Evolutionary conservation across 331 rosid species (phyloP).

Genomic region (Erythrophleum ivorense): DNA sequence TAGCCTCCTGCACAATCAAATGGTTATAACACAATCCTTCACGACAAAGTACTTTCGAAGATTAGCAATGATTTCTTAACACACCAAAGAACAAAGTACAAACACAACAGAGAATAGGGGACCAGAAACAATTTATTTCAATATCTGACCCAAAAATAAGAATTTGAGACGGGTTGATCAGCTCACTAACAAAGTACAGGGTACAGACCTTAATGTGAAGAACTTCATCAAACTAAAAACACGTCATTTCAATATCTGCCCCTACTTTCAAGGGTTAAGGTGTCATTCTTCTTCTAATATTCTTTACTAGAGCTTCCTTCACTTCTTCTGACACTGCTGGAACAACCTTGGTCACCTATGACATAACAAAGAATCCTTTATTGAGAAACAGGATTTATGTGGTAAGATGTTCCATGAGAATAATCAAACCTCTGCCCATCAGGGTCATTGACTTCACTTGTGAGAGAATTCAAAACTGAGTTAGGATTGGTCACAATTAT

Average conservation of each 20-base stretch:
- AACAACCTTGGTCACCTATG: slow-evolving; percentile 75
- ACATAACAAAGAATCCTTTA: slow-evolving; percentile 15
- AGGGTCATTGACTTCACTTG: slow-evolving; percentile 77
- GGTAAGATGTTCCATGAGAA: slow-evolving; percentile 5
- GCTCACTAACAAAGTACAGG: slow-evolving; percentile 8
- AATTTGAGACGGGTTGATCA: slow-evolving; percentile 7
- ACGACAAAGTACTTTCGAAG: neutral
- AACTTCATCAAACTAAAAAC: slow-evolving; percentile 95
- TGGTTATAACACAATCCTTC: neutral
- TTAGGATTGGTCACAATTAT: slow-evolving; percentile 84
- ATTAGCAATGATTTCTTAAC: slow-evolving; percentile 10
- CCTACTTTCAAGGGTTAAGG: slow-evolving; percentile 92
- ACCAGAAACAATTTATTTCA: neutral
- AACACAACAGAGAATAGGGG: neutral
- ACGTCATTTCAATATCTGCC: slow-evolving; percentile 93
- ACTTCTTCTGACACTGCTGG: slow-evolving; percentile 87
- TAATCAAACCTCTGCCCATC: slow-evolving; percentile 80
- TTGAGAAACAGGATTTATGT: slow-evolving; percentile 13
- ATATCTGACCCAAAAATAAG: neutral
- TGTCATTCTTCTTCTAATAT: slow-evolving; percentile 90
- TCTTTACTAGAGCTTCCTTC: slow-evolving; percentile 74
- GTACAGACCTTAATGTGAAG: slow-evolving; percentile 86
- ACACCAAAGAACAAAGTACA: slow-evolving; percentile 9
- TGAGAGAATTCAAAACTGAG: slow-evolving; percentile 72
- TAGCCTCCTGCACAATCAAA: slow-evolving; percentile 74